Evolutionary conservation across 345 rosid genomes (phyloP), one percentile per base, ranked within the genome.

Genomic region (Jatropha curcas): DNA sequence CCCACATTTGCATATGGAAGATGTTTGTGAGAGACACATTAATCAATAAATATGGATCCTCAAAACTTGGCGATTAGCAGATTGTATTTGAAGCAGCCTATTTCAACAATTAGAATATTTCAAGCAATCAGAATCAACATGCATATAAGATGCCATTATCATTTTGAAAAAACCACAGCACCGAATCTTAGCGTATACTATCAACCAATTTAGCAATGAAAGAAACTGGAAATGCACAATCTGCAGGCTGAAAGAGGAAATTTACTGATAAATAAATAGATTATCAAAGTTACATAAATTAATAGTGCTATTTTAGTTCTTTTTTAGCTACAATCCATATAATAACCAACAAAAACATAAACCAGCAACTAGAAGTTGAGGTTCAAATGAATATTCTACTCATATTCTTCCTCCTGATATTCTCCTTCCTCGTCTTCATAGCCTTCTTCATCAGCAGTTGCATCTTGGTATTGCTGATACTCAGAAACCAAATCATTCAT

Each of bases 391-490:
- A 61, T 19, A n/a, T 13, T 19, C 68, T 61, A 69, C 45, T 75
- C 45, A 14, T 71, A 71, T 7, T 76, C 75, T 13, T 46, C 75
- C 67, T 46, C 75, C 67, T 71, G 71, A 24, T 76, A 71, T 10
- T 71, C 75, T 25, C 39, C 71, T 19, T 71, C 75, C 53, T 76
- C 80, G 2, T 76, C 80, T 30, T 71, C 80, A 13, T 71, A 76
- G 4, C 62, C 80, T 35, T 76, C 80, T 30, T 76, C 80, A 5
- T 76, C 80, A 3, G 75, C 80, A 1, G 80, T 76, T 34, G 80
- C 80, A 76, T 76, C 80, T 30, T 76, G 80, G 17, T 76, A 76
- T 8, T 76, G 80, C 60, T 76, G 80, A 58, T 76, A 76, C 61
- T 76, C 80, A 0, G 80, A 76, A 37, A 76, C 80, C 58, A 76